phyloP scores from a whole-genome alignment of 495 filamentous ascomycete species.

The Neurospora sp. region DNA sequence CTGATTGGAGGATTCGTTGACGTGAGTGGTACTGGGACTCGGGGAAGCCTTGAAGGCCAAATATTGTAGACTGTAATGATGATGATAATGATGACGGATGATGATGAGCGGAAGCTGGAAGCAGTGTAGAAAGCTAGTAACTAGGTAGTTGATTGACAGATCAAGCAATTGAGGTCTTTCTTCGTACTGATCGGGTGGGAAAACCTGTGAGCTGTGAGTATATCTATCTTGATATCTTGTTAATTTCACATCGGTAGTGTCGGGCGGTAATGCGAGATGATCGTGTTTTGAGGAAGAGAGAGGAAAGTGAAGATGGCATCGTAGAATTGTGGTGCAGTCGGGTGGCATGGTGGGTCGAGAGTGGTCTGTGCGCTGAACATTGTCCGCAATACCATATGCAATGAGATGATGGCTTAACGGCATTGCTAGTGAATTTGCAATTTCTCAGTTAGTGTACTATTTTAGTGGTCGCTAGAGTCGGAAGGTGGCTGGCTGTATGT shows the following conservation, averaged over 20 bases:
- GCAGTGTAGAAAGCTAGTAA: background rate
- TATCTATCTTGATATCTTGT: background rate
- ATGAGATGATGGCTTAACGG: background rate
- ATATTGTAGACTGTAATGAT: background rate
- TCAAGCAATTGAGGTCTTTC: background rate
- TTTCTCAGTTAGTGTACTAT: background rate
- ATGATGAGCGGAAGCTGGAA: background rate
- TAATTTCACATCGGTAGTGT: background rate
- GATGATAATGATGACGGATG: background rate
- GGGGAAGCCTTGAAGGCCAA: background rate
- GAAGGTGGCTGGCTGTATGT: background rate
- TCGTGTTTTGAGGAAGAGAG: background rate
- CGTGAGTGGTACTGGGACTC: background rate
- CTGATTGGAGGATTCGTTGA: background rate
- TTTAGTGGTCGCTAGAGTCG: background rate
- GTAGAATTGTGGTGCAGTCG: background rate
- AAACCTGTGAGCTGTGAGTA: background rate
- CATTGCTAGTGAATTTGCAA: fast-evolving
- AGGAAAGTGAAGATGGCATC: background rate
- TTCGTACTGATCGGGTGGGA: background rate
- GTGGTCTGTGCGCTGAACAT: background rate
- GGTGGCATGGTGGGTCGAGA: background rate
- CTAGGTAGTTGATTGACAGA: background rate
- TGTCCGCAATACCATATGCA: no score
- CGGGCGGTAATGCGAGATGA: background rate